Evolutionary conservation across 1,284 basidiomycete species (phyloP).

Genomic region (Ganoderma boninense): DNA sequence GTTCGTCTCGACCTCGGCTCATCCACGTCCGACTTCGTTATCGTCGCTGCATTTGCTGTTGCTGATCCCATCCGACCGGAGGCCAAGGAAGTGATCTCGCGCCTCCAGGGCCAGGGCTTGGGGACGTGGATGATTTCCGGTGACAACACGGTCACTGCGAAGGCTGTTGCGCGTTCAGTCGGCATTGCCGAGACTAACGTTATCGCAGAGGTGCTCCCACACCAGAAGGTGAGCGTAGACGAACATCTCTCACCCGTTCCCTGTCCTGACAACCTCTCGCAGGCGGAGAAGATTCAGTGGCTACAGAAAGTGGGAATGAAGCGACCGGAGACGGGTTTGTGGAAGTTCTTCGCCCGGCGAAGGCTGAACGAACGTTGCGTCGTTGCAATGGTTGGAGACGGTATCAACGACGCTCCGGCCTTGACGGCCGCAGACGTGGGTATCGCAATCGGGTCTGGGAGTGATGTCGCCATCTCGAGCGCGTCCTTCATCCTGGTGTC

Average conservation of each 20-base stretch:
- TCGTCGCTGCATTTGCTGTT: conserved; percentile 68
- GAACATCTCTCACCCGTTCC: neutral
- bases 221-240: conserved; percentile 65
- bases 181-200: conserved; percentile 75
- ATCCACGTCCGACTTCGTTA: conserved; percentile 35
- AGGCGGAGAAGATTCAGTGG: conserved; percentile 66
- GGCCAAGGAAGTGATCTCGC: conserved; percentile 59
- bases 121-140: conserved; percentile 84
- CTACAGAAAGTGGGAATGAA: conserved; percentile 60
- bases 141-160: conserved; percentile 78
- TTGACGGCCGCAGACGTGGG: conserved; percentile 78
- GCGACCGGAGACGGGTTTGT: conserved; percentile 41
- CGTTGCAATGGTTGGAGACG: conserved; percentile 81
- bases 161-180: conserved; percentile 72
- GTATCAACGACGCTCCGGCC: conserved; percentile 84
- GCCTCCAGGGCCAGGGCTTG: conserved; percentile 61
- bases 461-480: conserved; percentile 78
- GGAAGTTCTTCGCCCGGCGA: conserved; percentile 47
- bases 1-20: conserved; percentile 39
- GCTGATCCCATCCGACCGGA: conserved; percentile 73
- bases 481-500: conserved; percentile 81
- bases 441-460: conserved; percentile 81
- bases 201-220: conserved; percentile 80
- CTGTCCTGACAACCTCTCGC: conserved; percentile 12
- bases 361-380: conserved; percentile 57